These are phyloP conservation scores for Euphorbia lathyris DNA, from an alignment of 345 rosid species.

Conservation along the genomic window DNA sequence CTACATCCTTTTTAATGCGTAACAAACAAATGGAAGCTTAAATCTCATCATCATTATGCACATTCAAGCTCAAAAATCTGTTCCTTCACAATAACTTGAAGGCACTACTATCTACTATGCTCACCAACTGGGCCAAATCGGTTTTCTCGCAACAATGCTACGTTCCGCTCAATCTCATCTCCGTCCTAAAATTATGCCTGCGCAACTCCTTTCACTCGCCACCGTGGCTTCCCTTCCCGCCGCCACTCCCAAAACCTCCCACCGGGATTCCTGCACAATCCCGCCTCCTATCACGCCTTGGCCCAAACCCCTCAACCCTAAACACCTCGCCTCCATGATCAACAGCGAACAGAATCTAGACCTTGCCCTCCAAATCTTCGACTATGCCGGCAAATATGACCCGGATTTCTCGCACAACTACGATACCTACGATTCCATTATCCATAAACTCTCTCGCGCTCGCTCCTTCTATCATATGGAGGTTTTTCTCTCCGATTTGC, in stretches of 20 bases:
- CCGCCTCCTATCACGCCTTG: constrained; percentile 82
- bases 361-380: constrained; percentile 85
- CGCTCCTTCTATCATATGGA: constrained; percentile 73
- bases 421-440: constrained; percentile 73
- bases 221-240: constrained; percentile 10
- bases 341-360: constrained; percentile 71
- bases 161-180: background rate
- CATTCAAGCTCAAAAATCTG: too few species aligned
- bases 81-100: too few species aligned
- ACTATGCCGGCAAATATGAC: constrained; percentile 73
- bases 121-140: too few species aligned
- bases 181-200: background rate
- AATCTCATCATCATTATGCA: background rate
- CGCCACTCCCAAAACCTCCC: constrained; percentile 8
- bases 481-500: constrained; percentile 54
- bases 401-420: constrained; percentile 59
- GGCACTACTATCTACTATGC: too few species aligned
- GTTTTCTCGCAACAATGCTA: constrained; percentile 1
- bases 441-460: constrained; percentile 75
- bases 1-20: too few species aligned
- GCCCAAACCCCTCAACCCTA: constrained; percentile 78
- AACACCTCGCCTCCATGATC: constrained; percentile 72
- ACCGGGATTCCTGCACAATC: constrained; percentile 42
- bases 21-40: background rate
- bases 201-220: constrained; percentile 8